Base-by-base conservation (phyloP, 768 basidiomycete species). In the Suillus fuscotomentosus region DNA sequence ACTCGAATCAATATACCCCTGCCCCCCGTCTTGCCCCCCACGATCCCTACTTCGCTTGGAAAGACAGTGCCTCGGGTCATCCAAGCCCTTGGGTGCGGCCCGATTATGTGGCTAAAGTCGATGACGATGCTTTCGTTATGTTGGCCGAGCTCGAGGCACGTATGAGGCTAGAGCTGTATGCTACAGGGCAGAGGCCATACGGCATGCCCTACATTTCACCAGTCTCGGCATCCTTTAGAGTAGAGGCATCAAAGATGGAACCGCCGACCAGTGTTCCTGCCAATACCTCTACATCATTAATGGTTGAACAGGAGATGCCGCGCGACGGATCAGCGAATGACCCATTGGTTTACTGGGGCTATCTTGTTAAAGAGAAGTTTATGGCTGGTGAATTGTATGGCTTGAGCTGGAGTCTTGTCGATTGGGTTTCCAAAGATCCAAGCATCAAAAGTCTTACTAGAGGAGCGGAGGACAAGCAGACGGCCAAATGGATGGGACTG, bases 371-470 rank as follows among this genome's bases (percentile, higher is more conserved):
- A 67, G 92, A 95, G 70, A 80, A 87, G 27, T 98, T 97, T 77
- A 97, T 99, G 96, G 96, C 87, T 3, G 96, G 96, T 20, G 95
- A 99, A 76, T 77, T 95, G 64, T 99, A 98, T 75, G 94, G 88
- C 7, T 80, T 99, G 39, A 94, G 91, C 57, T 93, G 90, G 86
- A 90, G 89, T 70, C 82, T 99, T 65, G 93, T 95, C 39, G 83
- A 90, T 67, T 97, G 93, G 89, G 82, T 94, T 14, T 86, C 93
- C n/a, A 87, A 83, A 61, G 91, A 94, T 65, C 82, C 88, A 6
- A 77, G 79, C 9, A 82, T 95, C 41, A 87, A 88, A 69, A 80
- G 82, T 14, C 75, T 92, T 71, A 87, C 84, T 3, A 84, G 83
- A 61, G 96, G 96, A 13, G 89, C 91, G 0, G 96, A 99, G 81